Evolutionary conservation across 2,329 filamentous ascomycete species (phyloP), one percentile per base, ranked within the genome.

Genomic region (Colletotrichum sp.): DNA sequence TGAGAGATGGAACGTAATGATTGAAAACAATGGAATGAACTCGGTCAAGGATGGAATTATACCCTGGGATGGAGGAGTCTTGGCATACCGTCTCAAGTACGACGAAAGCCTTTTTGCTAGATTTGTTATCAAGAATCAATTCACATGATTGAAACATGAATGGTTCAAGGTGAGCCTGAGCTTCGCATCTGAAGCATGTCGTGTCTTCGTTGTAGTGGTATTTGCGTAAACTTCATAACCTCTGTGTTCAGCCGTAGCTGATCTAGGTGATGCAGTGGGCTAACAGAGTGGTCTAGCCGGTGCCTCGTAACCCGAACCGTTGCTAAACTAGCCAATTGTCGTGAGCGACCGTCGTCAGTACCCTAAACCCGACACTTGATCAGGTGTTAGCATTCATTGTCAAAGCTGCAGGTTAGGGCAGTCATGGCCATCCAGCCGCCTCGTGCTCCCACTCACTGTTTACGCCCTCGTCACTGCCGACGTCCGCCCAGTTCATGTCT

Each of bases 401-500:
- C 32, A 64, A 57, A 36, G 39, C 10, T 28, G n/a, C 28, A 43
- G 32, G 21, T 55, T 18, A 43, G 60, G 74, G 60, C 55, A 26
- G 26, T 75, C 65, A 77, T 67, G 67, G 52, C 75, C 77, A 76
- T 52, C 68, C 66, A 48, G 75, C 68, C 64, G 63, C 75, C 64
- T 77, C 73, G 64, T 81, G 76, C 60, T 78, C 78, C 78, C 79
- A 81, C 76, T 81, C 80, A 69, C 78, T 79, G 48, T 75, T 78
- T 67, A 67, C 79, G 71, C 78, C 83, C 59, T 83, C 83, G n/a
- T 79, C 79, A 34, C 78, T 80, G 4, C 81, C 84, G 63, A 84
- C 76, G 21, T 90, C 89, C 16, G 81, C 84, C 85, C 88, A 91
- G 72, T 84, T 84, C 65, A 89, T 80, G 71, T 93, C 93, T 83